These are phyloP conservation scores for Talaromyces sp. DNA, from an alignment of 2,329 filamentous ascomycete species.

Conservation along the genomic window DNA sequence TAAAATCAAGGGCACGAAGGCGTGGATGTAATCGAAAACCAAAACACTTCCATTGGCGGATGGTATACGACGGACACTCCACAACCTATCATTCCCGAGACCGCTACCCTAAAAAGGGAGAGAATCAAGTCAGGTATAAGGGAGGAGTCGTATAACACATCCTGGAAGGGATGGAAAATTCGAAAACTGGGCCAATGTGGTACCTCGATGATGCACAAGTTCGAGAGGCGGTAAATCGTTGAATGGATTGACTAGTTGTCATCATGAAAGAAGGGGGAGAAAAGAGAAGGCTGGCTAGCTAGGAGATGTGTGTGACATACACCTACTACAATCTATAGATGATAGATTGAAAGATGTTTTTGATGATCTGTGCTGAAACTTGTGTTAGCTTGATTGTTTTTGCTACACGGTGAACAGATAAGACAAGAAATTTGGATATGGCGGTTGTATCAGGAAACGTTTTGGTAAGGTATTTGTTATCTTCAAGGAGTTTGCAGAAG, in stretches of 20 bases:
- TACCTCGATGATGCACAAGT: slow-evolving; percentile 19
- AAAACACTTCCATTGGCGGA: slow-evolving; percentile 18
- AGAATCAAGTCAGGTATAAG: slow-evolving; percentile 41
- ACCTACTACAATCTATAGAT: background rate
- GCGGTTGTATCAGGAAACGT: slow-evolving; percentile 41
- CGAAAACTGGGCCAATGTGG: slow-evolving; percentile 12
- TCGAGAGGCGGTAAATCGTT: slow-evolving; percentile 46
- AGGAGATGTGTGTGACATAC: slow-evolving; percentile 4
- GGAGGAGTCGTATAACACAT: slow-evolving; percentile 28
- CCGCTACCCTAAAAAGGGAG: slow-evolving; percentile 15
- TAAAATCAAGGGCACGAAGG: slow-evolving; percentile 14
- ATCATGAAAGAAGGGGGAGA: slow-evolving; percentile 41
- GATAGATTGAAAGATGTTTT: background rate
- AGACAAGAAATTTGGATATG: slow-evolving; percentile 8
- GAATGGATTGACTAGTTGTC: slow-evolving; percentile 61
- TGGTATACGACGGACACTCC: slow-evolving; percentile 29
- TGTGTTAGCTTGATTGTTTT: slow-evolving; percentile 5
- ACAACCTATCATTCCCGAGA: slow-evolving; percentile 44
- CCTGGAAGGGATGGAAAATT: slow-evolving; percentile 22
- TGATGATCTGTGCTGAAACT: background rate
- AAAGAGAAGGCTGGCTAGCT: slow-evolving; percentile 8
- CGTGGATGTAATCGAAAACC: background rate
- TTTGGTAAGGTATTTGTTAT: slow-evolving; percentile 56
- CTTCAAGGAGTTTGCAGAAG: slow-evolving; percentile 57
- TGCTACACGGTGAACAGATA: background rate